Conservation (phyloP, 139 green algal genomes). For the Chlamydomonas incerta region DNA sequence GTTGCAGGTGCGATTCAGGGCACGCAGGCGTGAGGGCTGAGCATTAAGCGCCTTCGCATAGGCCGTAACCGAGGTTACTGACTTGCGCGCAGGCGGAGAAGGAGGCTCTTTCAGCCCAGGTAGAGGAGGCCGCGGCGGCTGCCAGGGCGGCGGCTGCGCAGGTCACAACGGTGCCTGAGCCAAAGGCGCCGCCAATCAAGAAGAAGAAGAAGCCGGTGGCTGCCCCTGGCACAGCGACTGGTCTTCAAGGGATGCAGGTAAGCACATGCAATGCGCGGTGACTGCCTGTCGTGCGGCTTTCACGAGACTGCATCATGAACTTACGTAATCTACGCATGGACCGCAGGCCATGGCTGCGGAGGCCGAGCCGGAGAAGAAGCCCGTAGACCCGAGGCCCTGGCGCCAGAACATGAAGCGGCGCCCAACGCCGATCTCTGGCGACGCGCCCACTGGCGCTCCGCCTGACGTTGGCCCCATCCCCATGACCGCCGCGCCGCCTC, state of each 20-base stretch:
- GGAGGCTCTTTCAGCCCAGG: background rate
- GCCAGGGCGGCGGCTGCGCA: background rate
- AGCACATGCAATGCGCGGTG: too few relatives aligned
- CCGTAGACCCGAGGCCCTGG: constrained; percentile 12
- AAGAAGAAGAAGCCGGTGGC: background rate
- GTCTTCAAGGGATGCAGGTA: constrained; percentile 23
- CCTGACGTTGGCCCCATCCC: background rate
- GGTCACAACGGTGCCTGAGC: background rate
- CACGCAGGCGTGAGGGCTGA: too few relatives aligned
- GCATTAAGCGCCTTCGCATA: too few relatives aligned
- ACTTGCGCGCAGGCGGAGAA: constrained; percentile 10
- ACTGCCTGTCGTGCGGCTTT: too few relatives aligned
- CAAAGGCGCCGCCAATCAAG: background rate
- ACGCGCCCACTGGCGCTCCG: background rate
- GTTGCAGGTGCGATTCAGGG: background rate
- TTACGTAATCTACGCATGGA: background rate
- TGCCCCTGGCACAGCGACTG: background rate
- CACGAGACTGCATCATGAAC: background rate
- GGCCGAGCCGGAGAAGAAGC: constrained; percentile 5
- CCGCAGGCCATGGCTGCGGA: background rate
- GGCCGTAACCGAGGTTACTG: too few relatives aligned
- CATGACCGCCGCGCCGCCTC: background rate
- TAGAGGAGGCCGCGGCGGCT: background rate
- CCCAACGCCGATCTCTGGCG: background rate
- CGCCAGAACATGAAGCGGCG: constrained; percentile 30